These are phyloP conservation scores for Fraxinus cuspidata DNA, from an alignment of 257 asterid genomes.

Conservation along the genomic window DNA sequence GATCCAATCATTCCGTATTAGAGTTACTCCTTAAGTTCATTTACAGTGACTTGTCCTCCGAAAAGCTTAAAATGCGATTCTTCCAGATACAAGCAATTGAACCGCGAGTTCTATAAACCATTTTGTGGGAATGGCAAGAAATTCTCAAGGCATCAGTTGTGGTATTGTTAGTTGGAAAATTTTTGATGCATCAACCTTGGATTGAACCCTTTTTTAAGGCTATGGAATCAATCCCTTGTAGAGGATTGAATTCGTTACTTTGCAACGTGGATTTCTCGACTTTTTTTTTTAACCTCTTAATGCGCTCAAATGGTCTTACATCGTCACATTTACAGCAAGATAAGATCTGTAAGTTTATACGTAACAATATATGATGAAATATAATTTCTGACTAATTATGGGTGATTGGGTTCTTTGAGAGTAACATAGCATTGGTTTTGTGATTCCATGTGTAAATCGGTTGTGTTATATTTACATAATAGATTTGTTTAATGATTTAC, in stretches of 20 bases:
- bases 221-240: not conserved
- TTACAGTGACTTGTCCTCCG: not conserved
- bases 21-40: not conserved
- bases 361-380: not conserved
- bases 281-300: not conserved
- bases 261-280: not conserved
- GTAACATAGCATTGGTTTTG: not conserved
- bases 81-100: not conserved
- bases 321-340: not conserved
- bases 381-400: not conserved
- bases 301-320: not conserved
- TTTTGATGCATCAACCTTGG: not conserved
- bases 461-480: no score
- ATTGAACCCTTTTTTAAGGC: not conserved
- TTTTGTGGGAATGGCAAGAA: not conserved
- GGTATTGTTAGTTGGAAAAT: not conserved
- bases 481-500: no score
- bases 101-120: not conserved
- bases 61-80: not conserved
- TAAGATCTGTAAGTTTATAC: not conserved
- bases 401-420: not conserved
- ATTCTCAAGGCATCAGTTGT: not conserved
- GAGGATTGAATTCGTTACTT: not conserved
- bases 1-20: not conserved
- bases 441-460: not conserved